phyloP scores from a whole-genome alignment of 768 basidiomycete genomes.

The Leccinum pellstonianum region DNA sequence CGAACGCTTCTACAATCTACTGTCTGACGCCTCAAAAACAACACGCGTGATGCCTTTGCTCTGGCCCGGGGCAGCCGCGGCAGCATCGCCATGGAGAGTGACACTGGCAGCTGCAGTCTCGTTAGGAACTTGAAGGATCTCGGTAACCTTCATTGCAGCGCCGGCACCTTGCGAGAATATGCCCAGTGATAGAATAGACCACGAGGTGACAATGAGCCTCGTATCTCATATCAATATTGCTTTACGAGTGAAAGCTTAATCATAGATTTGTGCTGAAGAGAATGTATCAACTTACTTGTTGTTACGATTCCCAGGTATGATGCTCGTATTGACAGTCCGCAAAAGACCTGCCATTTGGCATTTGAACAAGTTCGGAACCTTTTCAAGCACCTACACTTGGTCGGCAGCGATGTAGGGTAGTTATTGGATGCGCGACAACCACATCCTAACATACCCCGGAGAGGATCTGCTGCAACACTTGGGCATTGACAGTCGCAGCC shows the following conservation, averaged over 20 bases:
- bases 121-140: constrained; percentile 69
- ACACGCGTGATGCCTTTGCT: constrained; percentile 71
- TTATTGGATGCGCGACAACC: background rate
- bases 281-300: constrained; percentile 69
- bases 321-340: constrained; percentile 79
- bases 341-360: constrained; percentile 83
- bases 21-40: constrained; percentile 66
- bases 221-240: constrained; percentile 93
- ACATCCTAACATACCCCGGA: constrained; percentile 2
- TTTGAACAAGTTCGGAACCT: too few species aligned
- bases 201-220: constrained; percentile 85
- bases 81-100: constrained; percentile 75
- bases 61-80: constrained; percentile 53
- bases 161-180: constrained; percentile 88
- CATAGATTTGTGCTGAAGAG: background rate
- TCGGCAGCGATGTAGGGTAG: too few species aligned
- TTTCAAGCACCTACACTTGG: too few species aligned
- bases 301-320: constrained; percentile 94
- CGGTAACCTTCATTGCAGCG: constrained; percentile 96
- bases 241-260: constrained; percentile 28
- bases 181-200: constrained; percentile 69
- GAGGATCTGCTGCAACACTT: constrained; percentile 22
- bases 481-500: constrained; percentile 23
- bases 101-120: constrained; percentile 51
- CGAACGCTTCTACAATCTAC: constrained; percentile 1